Evolutionary conservation across 176 grass and related monocot species (phyloP), one percentile per base, ranked within the genome.

Genomic region (Calamus simplicifolius): DNA sequence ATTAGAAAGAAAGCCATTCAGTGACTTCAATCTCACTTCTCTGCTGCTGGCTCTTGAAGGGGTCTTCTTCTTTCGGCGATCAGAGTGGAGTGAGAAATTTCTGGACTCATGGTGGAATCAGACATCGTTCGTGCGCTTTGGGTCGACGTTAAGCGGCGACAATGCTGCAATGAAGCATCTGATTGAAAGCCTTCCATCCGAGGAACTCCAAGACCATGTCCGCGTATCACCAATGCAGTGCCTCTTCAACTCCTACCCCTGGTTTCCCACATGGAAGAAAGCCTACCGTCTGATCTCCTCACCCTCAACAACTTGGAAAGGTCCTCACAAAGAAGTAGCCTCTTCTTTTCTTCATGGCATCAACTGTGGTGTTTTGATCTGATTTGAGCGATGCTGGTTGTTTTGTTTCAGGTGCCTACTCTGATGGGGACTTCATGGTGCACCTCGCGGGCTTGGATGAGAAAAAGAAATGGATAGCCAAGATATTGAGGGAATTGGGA

Each of bases 191-290:
- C 78, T 97, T 26, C 66, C 92, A 7, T 13, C 27, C 50, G 69
- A 82, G 61, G 92, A 97, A 74, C 63, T 58, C 38, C 66, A 31
- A 67, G 75, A 51, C 1, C 84, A 97, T 26, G 69, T 97, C 13
- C 65, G 66, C 2, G 73, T 85, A 63, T 77, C 87, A 27, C 71
- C 80, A 21, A 82, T 85, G 84, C 92, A 97, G 52, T 97, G 87
- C 62, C 75, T 87, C 15, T 97, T 97, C 56, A 97, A 97, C 67
- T 97, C 87, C 4, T 97, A 97, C n/a, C 87, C 87, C 23, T 97
- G 92, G 87, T 57, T 58, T 1, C 81, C 73, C 7, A 77, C 75
- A 0, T 61, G 62, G 69, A 97, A 88, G 48, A 80, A 78, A 19
- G 16, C 77, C 19, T 49, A 25, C 16, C 87, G 80, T 18, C 63